Percentiles rank a stretch among this genome's conserved stretches.
Evolutionary conservation across 1,139 yeast species (phyloP).

Genomic region (Sugiyamaella grinbergsii): DNA sequence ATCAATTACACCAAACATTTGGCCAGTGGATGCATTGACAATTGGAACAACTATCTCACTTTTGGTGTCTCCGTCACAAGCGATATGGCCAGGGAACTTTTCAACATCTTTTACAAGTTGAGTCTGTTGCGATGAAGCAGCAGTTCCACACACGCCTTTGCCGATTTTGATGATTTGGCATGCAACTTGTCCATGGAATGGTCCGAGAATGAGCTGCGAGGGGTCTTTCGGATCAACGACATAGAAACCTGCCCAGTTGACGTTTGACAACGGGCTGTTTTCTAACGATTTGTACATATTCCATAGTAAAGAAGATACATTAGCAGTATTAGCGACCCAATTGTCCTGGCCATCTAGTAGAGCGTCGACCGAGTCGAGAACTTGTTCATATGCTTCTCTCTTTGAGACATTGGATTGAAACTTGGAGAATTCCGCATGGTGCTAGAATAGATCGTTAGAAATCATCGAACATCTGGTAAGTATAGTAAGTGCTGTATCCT

Average conservation of each 20-base stretch:
- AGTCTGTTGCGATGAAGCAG: conserved; percentile 59
- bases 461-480: too few relatives aligned
- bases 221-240: conserved; percentile 47
- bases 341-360: conserved; percentile 62
- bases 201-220: conserved; percentile 69
- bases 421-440: conserved; percentile 38
- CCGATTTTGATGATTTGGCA: conserved; percentile 82
- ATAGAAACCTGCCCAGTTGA: conserved; percentile 96
- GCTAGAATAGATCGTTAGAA: conserved; percentile 19
- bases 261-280: conserved; percentile 38
- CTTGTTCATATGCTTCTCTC: conserved; percentile 59
- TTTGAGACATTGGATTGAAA: conserved; percentile 41
- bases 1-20: conserved; percentile 75
- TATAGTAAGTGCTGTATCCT: too few relatives aligned
- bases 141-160: conserved; percentile 88
- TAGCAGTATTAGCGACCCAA: conserved; percentile 89
- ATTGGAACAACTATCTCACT: conserved; percentile 94
- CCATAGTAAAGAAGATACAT: conserved; percentile 85
- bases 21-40: conserved; percentile 45
- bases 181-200: conserved; percentile 96
- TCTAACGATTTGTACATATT: conserved; percentile 70
- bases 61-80: conserved; percentile 93
- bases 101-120: conserved; percentile 79
- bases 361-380: conserved; percentile 65
- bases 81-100: conserved; percentile 87